Evolutionary conservation across 2,329 filamentous ascomycete species (phyloP).

Genomic region (Calycina herbarum): DNA sequence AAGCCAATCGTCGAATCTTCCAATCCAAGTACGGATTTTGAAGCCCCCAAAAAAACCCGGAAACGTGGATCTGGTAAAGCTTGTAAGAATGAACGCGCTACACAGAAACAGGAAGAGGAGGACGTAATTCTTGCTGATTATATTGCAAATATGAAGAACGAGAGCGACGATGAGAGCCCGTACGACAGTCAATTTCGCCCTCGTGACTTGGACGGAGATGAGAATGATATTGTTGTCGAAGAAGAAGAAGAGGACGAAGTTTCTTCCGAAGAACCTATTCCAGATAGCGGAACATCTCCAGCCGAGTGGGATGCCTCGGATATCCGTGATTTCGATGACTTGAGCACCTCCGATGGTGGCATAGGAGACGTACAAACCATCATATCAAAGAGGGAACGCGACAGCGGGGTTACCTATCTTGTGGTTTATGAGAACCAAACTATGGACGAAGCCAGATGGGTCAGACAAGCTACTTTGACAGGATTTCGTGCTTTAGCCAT

Average conservation of each 20-base stretch:
- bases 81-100: not conserved
- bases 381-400: constrained; percentile 46
- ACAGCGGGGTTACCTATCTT: constrained; percentile 50
- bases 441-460: constrained; percentile 51
- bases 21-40: not conserved
- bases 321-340: constrained; percentile 47
- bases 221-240: constrained; percentile 42
- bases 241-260: constrained; percentile 24
- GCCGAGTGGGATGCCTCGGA: constrained; percentile 46
- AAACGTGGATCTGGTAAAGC: not conserved
- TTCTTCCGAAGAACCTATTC: constrained; percentile 25
- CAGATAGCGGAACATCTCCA: constrained; percentile 13
- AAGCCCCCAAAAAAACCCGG: not conserved
- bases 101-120: constrained; percentile 17
- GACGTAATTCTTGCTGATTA: constrained; percentile 36
- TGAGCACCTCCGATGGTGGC: constrained; percentile 51
- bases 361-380: constrained; percentile 44
- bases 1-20: not conserved
- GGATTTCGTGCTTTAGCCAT: constrained; percentile 33
- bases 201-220: constrained; percentile 47
- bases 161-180: constrained; percentile 22
- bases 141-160: constrained; percentile 39
- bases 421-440: constrained; percentile 47
- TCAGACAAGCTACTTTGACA: constrained; percentile 41
- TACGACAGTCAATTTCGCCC: constrained; percentile 23